Percentiles rank a stretch among this genome's conserved stretches.
Conservation (phyloP, 2,329 filamentous ascomycete genomes). For the Stagonosporopsis vannaccii region DNA sequence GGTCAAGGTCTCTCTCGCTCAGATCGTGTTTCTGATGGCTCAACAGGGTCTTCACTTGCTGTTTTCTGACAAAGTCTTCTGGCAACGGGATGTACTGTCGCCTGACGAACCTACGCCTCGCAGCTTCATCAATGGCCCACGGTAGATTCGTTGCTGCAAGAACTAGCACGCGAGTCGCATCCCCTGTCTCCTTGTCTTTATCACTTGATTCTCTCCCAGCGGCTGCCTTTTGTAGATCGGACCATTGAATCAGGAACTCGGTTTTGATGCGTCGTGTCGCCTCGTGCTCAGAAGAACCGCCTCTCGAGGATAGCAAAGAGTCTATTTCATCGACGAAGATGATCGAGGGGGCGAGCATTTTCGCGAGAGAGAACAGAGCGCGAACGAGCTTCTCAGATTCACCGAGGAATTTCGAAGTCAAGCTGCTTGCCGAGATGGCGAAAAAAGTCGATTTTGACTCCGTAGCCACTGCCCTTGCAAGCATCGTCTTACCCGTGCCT, state of each 20-base stretch:
- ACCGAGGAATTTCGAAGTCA: slow-evolving; percentile 95
- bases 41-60: slow-evolving; percentile 80
- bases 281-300: slow-evolving; percentile 87
- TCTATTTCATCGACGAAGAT: slow-evolving; percentile 99
- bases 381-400: slow-evolving; percentile 96
- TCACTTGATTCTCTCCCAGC: slow-evolving; percentile 77
- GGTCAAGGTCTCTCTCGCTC: slow-evolving; percentile 72
- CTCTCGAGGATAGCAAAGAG: slow-evolving; percentile 84
- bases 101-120: slow-evolving; percentile 85
- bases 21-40: slow-evolving; percentile 88
- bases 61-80: slow-evolving; percentile 79
- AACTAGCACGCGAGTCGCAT: slow-evolving; percentile 88
- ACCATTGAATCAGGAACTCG: slow-evolving; percentile 98
- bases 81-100: slow-evolving; percentile 96
- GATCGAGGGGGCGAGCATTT: slow-evolving; percentile 87
- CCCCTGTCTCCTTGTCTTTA: slow-evolving; percentile 74
- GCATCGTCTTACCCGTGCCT: slow-evolving; percentile 98
- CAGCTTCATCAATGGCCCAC: slow-evolving; percentile 98
- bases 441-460: slow-evolving; percentile 97
- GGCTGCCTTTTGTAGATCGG: slow-evolving; percentile 88
- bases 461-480: slow-evolving; percentile 91
- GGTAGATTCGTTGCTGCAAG: slow-evolving; percentile 94
- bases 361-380: slow-evolving; percentile 89
- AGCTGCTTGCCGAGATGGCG: slow-evolving; percentile 90
- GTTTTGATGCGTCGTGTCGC: slow-evolving; percentile 94